These are phyloP conservation scores for Cytidiella melzeri DNA, from an alignment of 768 basidiomycete genomes.

Conservation along the genomic window DNA sequence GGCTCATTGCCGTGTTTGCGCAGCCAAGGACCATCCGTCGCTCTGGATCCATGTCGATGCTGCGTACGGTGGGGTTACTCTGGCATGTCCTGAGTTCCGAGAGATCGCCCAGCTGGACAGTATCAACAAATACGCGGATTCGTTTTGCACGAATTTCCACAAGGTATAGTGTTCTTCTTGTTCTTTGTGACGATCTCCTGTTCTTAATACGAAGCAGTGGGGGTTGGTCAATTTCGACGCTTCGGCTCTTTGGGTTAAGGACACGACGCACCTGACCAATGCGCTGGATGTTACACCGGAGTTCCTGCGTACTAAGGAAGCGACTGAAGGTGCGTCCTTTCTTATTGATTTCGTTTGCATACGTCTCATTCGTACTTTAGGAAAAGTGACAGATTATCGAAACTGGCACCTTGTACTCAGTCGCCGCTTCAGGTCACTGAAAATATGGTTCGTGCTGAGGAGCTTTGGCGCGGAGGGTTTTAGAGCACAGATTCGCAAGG, in stretches of 20 bases:
- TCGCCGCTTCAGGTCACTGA: slow-evolving; percentile 85
- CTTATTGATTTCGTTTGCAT: not conserved
- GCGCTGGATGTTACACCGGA: slow-evolving; percentile 85
- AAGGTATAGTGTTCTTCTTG: slow-evolving; percentile 48
- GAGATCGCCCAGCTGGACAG: slow-evolving; percentile 51
- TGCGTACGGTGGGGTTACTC: slow-evolving; percentile 83
- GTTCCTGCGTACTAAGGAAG: slow-evolving; percentile 73
- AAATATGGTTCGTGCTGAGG: slow-evolving; percentile 88
- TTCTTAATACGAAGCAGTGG: slow-evolving; percentile 55
- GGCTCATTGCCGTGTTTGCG: not conserved
- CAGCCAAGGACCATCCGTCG: slow-evolving; percentile 56
- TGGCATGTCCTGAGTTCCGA: slow-evolving; percentile 77
- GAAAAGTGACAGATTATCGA: slow-evolving; percentile 80
- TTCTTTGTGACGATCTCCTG: too few species aligned
- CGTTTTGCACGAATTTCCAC: slow-evolving; percentile 89
- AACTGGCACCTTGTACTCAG: slow-evolving; percentile 84
- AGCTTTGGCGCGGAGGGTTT: slow-evolving; percentile 80
- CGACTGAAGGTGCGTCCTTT: slow-evolving; percentile 53
- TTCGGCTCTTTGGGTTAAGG: slow-evolving; percentile 73
- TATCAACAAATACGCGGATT: slow-evolving; percentile 73
- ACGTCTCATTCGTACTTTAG: slow-evolving; percentile 25
- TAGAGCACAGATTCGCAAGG: slow-evolving; percentile 66
- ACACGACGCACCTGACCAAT: slow-evolving; percentile 65
- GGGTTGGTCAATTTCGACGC: slow-evolving; percentile 90
- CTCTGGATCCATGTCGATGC: slow-evolving; percentile 88